A percentile compares a stretch with the other conserved stretches of the same genome.
Conservation (phyloP, 345 rosid genomes). For the Populus euphratica region DNA sequence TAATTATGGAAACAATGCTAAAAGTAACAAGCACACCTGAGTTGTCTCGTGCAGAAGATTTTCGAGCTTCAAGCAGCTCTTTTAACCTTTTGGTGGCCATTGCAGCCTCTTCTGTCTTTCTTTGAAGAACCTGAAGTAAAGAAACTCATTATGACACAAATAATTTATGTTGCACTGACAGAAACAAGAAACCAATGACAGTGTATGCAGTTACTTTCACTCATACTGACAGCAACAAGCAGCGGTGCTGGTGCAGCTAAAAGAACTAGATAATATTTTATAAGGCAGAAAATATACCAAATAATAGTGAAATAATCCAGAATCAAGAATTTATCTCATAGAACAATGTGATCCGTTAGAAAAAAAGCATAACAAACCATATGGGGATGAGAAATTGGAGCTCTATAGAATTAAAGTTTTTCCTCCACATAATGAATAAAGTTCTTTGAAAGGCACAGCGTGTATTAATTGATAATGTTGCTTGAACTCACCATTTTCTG, state of each 20-base stretch:
- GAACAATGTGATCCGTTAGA: not conserved
- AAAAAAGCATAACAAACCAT: not conserved
- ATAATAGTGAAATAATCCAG: not conserved
- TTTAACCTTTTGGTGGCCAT: conserved; percentile 96
- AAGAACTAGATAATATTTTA: not conserved
- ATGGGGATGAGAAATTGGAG: not conserved
- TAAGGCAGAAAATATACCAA: not conserved
- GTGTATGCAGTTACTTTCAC: not conserved
- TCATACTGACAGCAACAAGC: not conserved
- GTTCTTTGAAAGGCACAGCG: not conserved
- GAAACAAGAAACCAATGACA: not conserved
- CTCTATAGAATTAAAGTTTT: not conserved
- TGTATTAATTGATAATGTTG: not conserved
- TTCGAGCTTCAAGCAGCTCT: conserved; percentile 95
- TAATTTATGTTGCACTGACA: conserved; percentile 2
- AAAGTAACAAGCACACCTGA: conserved; percentile 38
- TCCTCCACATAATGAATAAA: not conserved
- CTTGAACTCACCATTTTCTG: conserved; percentile 72
- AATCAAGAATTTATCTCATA: not conserved
- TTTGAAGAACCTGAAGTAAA: conserved; percentile 79
- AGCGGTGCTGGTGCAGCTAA: not conserved
- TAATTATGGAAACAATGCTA: not conserved
- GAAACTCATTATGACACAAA: conserved; percentile 3
- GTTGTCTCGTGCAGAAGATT: conserved; percentile 75
- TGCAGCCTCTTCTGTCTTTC: conserved; percentile 99